These are phyloP conservation scores for Talaromyces sp. DNA, from an alignment of 2,329 filamentous ascomycete genomes.

Conservation along the genomic window DNA sequence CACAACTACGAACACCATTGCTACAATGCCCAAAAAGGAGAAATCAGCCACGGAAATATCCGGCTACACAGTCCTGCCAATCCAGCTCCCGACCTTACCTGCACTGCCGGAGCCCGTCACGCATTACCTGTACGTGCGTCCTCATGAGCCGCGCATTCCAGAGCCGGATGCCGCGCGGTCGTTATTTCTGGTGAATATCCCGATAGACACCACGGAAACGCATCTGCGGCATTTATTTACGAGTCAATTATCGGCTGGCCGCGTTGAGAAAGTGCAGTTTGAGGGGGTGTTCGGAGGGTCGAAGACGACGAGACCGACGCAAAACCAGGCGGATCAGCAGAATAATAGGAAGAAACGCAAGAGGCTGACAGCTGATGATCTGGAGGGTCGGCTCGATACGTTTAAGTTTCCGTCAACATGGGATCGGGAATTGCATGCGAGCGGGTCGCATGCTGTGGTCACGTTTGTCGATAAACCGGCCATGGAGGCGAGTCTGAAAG, in stretches of 20 bases:
- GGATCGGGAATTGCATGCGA: constrained; percentile 64
- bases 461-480: constrained; percentile 79
- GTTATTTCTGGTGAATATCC: constrained; percentile 86
- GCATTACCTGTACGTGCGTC: constrained; percentile 83
- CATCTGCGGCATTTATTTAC: constrained; percentile 74
- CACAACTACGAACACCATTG: not conserved
- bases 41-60: constrained; percentile 33
- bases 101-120: constrained; percentile 59
- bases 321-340: constrained; percentile 1
- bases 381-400: constrained; percentile 52
- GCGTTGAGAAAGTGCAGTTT: constrained; percentile 74
- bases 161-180: constrained; percentile 70
- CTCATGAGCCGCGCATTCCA: constrained; percentile 73
- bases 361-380: constrained; percentile 50
- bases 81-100: constrained; percentile 58
- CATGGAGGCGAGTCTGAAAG: constrained; percentile 71
- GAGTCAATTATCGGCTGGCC: constrained; percentile 66
- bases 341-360: constrained; percentile 50
- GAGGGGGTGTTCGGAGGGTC: constrained; percentile 47
- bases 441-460: constrained; percentile 74
- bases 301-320: not conserved
- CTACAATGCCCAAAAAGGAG: constrained; percentile 31
- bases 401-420: constrained; percentile 66
- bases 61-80: constrained; percentile 65
- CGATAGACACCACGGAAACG: constrained; percentile 71